These are phyloP conservation scores for Angomonas deanei DNA, from an alignment of 208 protist species.

Conservation along the genomic window DNA sequence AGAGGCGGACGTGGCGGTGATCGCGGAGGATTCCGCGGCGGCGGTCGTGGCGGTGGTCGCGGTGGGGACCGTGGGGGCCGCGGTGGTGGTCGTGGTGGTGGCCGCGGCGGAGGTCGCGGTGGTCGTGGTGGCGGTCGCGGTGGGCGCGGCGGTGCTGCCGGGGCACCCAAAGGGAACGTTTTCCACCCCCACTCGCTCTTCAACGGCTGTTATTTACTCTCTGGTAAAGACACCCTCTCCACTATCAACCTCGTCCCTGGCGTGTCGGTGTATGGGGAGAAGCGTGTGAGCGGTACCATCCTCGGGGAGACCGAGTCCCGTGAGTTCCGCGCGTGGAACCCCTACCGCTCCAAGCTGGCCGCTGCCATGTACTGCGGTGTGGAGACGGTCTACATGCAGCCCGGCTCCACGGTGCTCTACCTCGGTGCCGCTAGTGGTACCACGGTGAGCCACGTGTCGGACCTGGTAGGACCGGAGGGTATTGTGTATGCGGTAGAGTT, in stretches of 20 bases:
- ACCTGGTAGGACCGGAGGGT: constrained; percentile 99
- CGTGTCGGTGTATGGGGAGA: constrained; percentile 99
- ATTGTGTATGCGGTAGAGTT: constrained; percentile 99
- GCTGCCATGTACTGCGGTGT: constrained; percentile 98
- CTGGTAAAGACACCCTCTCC: constrained; percentile 97
- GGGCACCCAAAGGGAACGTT: constrained; percentile 74
- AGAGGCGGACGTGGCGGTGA: constrained; percentile 36
- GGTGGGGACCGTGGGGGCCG: constrained; percentile 33
- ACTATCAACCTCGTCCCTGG: constrained; percentile 98
- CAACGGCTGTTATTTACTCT: constrained; percentile 96
- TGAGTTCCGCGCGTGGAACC: constrained; percentile 99
- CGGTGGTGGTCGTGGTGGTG: constrained; percentile 42
- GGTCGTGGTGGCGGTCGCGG: constrained; percentile 46
- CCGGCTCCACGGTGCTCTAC: constrained; percentile 98
- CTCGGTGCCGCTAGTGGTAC: constrained; percentile 99
- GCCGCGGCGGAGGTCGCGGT: constrained; percentile 47
- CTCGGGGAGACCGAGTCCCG: constrained; percentile 73
- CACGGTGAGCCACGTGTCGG: constrained; percentile 99
- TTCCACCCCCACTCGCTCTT: constrained; percentile 96
- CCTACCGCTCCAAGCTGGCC: constrained; percentile 99
- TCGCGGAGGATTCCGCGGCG: constrained; percentile 27
- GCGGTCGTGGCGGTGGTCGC: constrained; percentile 34
- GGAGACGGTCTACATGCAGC: constrained; percentile 97
- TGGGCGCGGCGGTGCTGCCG: constrained; percentile 45
- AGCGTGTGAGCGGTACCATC: constrained; percentile 92